phyloP scores from a whole-genome alignment of 2,329 filamentous ascomycete genomes.

The Exophiala oligosperma region DNA sequence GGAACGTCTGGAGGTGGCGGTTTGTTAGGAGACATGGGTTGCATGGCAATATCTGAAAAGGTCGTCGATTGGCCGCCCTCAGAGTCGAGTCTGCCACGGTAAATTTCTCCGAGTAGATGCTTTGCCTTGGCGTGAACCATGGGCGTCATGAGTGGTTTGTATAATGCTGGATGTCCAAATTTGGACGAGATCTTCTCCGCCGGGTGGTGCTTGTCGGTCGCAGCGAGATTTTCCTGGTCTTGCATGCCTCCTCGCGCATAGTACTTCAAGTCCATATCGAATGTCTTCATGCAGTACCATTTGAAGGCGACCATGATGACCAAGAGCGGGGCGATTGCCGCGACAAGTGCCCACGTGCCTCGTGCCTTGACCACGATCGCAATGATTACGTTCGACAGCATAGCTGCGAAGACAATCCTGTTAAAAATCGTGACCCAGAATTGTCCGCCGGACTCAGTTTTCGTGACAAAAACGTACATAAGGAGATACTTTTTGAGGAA shows the following conservation, averaged over 20 bases:
- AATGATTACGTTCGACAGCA: slow-evolving; percentile 76
- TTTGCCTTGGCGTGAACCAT: slow-evolving; percentile 94
- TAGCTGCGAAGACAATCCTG: slow-evolving; percentile 78
- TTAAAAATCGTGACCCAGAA: slow-evolving; percentile 94
- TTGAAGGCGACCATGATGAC: slow-evolving; percentile 83
- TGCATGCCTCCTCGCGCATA: slow-evolving; percentile 67
- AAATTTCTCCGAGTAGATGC: slow-evolving; percentile 81
- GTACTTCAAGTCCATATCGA: slow-evolving; percentile 78
- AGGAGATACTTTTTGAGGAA: slow-evolving; percentile 94
- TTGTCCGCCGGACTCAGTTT: slow-evolving; percentile 90
- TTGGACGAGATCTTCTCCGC: slow-evolving; percentile 61
- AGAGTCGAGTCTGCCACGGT: slow-evolving; percentile 75
- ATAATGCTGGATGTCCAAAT: slow-evolving; percentile 89
- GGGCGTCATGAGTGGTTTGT: slow-evolving; percentile 84
- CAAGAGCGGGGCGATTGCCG: slow-evolving; percentile 70
- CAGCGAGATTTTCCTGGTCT: slow-evolving; percentile 37
- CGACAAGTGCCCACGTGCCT: slow-evolving; percentile 67
- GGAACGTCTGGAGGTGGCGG: slow-evolving; percentile 55
- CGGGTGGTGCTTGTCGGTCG: slow-evolving; percentile 14
- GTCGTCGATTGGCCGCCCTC: slow-evolving; percentile 54
- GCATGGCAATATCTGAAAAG: slow-evolving; percentile 81
- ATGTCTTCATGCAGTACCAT: slow-evolving; percentile 72
- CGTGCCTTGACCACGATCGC: slow-evolving; percentile 73
- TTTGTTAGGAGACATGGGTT: slow-evolving; percentile 42
- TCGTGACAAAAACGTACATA: slow-evolving; percentile 93